Conservation (phyloP, 2,329 filamentous ascomycete genomes). For the Beauveria scarabaeidicola region DNA sequence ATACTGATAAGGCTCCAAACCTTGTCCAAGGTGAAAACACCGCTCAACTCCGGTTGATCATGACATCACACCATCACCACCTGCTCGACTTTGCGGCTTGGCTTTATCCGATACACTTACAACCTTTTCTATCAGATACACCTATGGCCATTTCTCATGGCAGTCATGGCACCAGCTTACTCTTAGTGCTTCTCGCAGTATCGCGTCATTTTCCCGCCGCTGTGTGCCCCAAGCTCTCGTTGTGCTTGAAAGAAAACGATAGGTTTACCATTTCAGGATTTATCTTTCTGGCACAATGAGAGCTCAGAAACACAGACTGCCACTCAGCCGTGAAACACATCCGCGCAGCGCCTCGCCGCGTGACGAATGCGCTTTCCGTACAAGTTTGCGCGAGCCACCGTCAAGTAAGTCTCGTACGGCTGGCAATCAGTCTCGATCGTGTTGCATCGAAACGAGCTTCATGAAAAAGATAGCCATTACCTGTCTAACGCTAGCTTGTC, state of each 20-base stretch:
- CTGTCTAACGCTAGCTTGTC: neutral
- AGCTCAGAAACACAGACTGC: neutral
- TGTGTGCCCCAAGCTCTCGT: no score
- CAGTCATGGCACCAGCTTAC: no score
- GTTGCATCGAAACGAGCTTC: neutral
- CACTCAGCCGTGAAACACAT: neutral
- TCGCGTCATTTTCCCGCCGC: no score
- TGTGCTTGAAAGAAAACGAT: no score
- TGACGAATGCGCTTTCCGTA: neutral
- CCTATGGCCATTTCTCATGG: no score
- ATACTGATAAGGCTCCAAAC: neutral
- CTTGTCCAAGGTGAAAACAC: conserved; percentile 1
- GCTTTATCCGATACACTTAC: no score
- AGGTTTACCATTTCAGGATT: no score
- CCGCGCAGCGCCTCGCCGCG: neutral
- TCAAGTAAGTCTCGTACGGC: no score
- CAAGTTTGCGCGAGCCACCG: neutral
- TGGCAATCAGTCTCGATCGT: neutral
- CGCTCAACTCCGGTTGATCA: neutral
- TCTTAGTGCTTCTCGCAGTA: no score
- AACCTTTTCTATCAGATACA: no score
- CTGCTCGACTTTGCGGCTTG: neutral
- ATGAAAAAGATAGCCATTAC: neutral
- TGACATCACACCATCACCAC: conserved; percentile 8
- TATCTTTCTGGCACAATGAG: no score